Conservation (phyloP, 768 basidiomycete species). For the Podaxis mareebaensis region DNA sequence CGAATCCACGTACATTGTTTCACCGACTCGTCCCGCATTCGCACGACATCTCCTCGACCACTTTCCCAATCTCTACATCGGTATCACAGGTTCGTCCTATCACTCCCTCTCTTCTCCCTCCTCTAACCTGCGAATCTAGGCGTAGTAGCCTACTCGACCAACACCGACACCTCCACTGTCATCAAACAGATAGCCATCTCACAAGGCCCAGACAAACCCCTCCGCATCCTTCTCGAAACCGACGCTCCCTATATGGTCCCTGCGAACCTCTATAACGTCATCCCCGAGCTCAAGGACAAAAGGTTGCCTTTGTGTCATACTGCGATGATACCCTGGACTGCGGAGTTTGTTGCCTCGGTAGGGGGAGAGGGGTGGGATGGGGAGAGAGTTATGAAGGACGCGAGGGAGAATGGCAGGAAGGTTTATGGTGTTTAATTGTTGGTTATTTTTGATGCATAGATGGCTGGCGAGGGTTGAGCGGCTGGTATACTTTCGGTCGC, state of each 20-base stretch:
- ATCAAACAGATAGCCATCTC: constrained; percentile 28
- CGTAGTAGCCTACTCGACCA: constrained; percentile 79
- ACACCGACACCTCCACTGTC: constrained; percentile 67
- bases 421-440: constrained; percentile 56
- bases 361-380: constrained; percentile 33
- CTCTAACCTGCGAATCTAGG: constrained; percentile 37
- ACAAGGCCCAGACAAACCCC: constrained; percentile 32
- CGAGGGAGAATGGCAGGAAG: constrained; percentile 60
- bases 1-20: constrained; percentile 90
- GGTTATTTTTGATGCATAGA: not conserved
- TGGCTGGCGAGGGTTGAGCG: too few relatives aligned
- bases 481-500: too few relatives aligned
- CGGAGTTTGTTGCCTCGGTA: constrained; percentile 64
- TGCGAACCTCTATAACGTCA: constrained; percentile 61
- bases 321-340: constrained; percentile 86
- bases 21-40: constrained; percentile 77
- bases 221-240: constrained; percentile 73
- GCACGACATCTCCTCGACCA: constrained; percentile 68
- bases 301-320: constrained; percentile 72
- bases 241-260: constrained; percentile 91
- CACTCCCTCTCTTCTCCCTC: not conserved
- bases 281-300: constrained; percentile 55
- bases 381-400: constrained; percentile 57
- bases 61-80: constrained; percentile 83
- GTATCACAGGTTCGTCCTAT: constrained; percentile 61